Conservation (phyloP, 768 basidiomycete species). For the Phallus indusiatus region DNA sequence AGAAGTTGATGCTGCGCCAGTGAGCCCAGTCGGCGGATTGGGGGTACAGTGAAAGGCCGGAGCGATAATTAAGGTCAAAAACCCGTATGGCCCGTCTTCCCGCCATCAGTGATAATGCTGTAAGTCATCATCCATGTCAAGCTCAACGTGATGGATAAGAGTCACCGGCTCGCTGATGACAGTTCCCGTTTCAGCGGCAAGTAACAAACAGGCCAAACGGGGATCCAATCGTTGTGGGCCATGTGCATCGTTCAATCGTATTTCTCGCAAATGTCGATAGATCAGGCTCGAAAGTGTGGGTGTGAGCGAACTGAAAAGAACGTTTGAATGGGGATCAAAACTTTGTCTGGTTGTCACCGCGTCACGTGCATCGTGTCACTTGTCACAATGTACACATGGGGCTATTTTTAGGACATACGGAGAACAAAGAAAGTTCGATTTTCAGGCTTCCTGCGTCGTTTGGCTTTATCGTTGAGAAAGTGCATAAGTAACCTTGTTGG, state of each 20-base stretch:
- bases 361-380: too few species aligned
- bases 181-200: not conserved
- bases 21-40: not conserved
- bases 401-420: not conserved
- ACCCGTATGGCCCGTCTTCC: not conserved
- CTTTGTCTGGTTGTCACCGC: not conserved
- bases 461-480: too few species aligned
- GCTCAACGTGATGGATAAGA: not conserved
- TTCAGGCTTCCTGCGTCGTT: not conserved
- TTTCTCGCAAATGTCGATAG: too few species aligned
- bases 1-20: not conserved
- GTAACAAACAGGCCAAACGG: not conserved
- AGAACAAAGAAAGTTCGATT: not conserved
- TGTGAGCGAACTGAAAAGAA: not conserved
- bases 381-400: not conserved
- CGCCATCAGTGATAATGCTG: not conserved
- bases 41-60: not conserved
- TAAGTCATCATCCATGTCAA: not conserved
- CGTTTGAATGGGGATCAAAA: not conserved
- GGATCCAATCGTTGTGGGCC: too few species aligned
- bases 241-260: too few species aligned
- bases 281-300: not conserved
- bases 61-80: not conserved
- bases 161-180: not conserved
- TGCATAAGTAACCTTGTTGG: too few species aligned